Evolutionary conservation across 108 stramenopile genomes (phyloP).

Genomic region (Nannochloropsis salina): DNA sequence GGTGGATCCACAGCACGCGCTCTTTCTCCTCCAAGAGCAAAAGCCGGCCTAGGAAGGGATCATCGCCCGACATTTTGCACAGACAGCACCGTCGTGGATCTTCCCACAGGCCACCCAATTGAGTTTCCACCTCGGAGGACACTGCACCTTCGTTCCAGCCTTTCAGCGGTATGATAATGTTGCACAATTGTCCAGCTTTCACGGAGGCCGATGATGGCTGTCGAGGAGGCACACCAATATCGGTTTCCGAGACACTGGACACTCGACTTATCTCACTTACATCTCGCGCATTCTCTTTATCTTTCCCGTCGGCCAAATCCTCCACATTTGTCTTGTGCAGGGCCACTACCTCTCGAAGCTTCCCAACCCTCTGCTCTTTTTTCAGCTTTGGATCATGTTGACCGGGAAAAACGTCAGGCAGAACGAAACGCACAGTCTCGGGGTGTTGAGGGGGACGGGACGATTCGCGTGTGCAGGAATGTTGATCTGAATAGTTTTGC

Average conservation of each 20-base stretch:
- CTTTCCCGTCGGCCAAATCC: background rate
- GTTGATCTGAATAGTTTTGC: background rate
- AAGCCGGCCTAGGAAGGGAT: background rate
- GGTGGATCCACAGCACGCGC: background rate
- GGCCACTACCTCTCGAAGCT: background rate
- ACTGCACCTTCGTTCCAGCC: background rate
- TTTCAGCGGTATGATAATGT: background rate
- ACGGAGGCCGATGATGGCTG: background rate
- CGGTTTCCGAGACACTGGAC: background rate
- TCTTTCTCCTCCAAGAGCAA: constrained; percentile 17
- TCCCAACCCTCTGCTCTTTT: background rate
- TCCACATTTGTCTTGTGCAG: constrained; percentile 7
- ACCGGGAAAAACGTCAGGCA: background rate
- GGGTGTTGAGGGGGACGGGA: background rate
- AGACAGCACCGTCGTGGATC: background rate
- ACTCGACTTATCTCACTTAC: background rate
- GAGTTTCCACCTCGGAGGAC: background rate
- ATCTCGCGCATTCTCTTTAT: background rate
- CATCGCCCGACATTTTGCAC: background rate
- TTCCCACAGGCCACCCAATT: background rate
- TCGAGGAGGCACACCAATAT: too few species aligned
- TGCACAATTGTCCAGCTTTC: background rate
- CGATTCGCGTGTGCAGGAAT: background rate
- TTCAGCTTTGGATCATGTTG: background rate
- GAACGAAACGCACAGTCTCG: constrained; percentile 14